A percentile compares a stretch with the other conserved stretches of the same genome.
Evolutionary conservation across 2,329 filamentous ascomycete species (phyloP).

Genomic region (Ophiocordyceps camponoti-floridani): DNA sequence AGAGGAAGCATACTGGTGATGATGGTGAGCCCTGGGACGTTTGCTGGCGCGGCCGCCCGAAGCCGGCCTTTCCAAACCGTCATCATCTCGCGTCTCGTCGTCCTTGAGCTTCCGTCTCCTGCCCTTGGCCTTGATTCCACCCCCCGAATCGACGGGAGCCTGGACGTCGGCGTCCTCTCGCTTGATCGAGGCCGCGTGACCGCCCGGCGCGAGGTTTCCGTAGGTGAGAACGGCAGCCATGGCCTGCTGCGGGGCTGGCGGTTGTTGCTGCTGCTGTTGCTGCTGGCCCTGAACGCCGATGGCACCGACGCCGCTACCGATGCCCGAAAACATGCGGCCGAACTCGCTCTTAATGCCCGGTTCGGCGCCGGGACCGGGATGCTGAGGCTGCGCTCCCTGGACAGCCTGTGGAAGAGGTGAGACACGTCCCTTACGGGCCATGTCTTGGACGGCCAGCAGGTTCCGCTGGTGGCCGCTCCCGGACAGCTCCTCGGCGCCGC

Average conservation of each 20-base stretch:
- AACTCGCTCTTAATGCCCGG: conserved; percentile 90
- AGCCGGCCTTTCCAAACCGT: conserved; percentile 43
- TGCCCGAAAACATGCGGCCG: conserved; percentile 88
- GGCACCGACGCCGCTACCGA: conserved; percentile 41
- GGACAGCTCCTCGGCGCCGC: conserved; percentile 31
- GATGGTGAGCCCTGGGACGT: conserved; percentile 50
- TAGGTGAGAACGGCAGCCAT: conserved; percentile 20
- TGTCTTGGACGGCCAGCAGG: conserved; percentile 63
- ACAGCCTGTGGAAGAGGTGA: conserved; percentile 88
- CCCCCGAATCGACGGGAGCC: conserved; percentile 25
- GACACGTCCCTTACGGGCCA: conserved; percentile 63
- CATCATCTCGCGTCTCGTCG: conserved; percentile 49
- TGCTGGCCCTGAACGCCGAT: conserved; percentile 29
- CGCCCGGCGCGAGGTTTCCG: conserved; percentile 8
- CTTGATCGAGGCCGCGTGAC: too few relatives aligned
- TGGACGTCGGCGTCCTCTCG: conserved; percentile 32
- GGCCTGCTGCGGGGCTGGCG: too few relatives aligned
- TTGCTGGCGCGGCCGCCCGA: conserved; percentile 44
- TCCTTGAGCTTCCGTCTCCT: conserved; percentile 60
- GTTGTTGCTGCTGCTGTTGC: not conserved
- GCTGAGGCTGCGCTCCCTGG: conserved; percentile 72
- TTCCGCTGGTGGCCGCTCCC: conserved; percentile 38
- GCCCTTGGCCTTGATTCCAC: conserved; percentile 27
- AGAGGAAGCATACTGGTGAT: conserved; percentile 41
- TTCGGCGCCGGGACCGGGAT: conserved; percentile 62